These are phyloP conservation scores for Herpetomonas samuelpessoai DNA, from an alignment of 208 protist species.

Conservation along the genomic window DNA sequence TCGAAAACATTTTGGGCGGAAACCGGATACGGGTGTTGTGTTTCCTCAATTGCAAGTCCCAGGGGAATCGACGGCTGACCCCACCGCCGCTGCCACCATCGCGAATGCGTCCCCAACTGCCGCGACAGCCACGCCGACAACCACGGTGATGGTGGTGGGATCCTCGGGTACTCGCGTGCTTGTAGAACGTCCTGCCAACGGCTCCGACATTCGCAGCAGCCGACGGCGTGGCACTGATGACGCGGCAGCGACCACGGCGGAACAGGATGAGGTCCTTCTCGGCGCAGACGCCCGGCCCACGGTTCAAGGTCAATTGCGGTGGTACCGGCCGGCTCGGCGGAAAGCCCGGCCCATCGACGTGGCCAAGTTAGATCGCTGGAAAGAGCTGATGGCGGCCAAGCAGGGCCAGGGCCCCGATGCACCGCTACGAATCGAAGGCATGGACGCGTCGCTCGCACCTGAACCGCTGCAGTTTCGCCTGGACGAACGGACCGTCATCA, in stretches of 20 bases:
- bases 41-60: not conserved
- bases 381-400: not conserved
- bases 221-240: not conserved
- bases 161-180: no score
- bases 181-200: no score
- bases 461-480: not conserved
- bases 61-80: not conserved
- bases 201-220: not conserved
- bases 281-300: not conserved
- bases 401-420: not conserved
- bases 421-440: no score
- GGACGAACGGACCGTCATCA: not conserved
- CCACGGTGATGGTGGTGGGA: not conserved
- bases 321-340: slow-evolving; percentile 8
- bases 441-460: no score
- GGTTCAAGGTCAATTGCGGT: slow-evolving; percentile 2
- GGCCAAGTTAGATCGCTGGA: slow-evolving; percentile 11
- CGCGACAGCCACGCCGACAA: not conserved
- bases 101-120: not conserved
- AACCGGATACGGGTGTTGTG: not conserved
- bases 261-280: not conserved
- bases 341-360: slow-evolving; percentile 16
- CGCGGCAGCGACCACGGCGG: no score
- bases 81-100: not conserved
- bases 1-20: not conserved